Evolutionary conservation across 768 basidiomycete genomes (phyloP), one percentile per base, ranked within the genome.

Genomic region (Boletus pseudo-olivaceus): DNA sequence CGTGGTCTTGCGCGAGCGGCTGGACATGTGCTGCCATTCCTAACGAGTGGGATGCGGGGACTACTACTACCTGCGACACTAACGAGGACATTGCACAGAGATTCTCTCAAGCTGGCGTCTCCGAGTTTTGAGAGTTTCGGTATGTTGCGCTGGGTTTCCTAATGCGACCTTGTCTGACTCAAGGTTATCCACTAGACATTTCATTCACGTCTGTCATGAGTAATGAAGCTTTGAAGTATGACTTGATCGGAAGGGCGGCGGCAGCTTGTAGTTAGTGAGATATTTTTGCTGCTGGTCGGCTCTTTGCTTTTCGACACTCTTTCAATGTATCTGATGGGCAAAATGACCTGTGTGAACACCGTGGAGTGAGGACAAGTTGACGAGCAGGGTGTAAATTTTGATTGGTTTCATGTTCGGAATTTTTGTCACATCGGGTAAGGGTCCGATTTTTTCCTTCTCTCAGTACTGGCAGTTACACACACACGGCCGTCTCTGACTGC

Each of bases 11-110:
- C 39, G 49, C 57, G 6, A 39, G 40, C 0, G 38, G 47, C 45
- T 61, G 57, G 57, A 37, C 55, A 1, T 66, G 64, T 47, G 62
- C 65, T 15, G 65, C 64, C 30, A 53, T 66, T 51, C 65, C 64
- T 30, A 60, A 66, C n/a, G 56, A 64, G 38, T 56, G 44, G 55
- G 32, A 23, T 5, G 23, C 34, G 1, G 62, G 62, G 2, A 66
- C 65, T 7, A 56, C 41, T 34, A 66, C 65, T 12, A 61, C 57
- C 17, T 66, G 64, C 27, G 56, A 54, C 29, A 43, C 56, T 15
- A 53, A 49, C 7, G 60, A 58, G 7, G 15, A 59, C 30, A 67
- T 66, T 43, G 38, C 54, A n/a, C 53, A 42, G 49, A 47, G 62
- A 20, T 63, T 62, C 53, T 47, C 61, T 26, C 44, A 59, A 30